Evolutionary conservation across 495 filamentous ascomycete genomes (phyloP).

Genomic region (Xylaria nigripes): DNA sequence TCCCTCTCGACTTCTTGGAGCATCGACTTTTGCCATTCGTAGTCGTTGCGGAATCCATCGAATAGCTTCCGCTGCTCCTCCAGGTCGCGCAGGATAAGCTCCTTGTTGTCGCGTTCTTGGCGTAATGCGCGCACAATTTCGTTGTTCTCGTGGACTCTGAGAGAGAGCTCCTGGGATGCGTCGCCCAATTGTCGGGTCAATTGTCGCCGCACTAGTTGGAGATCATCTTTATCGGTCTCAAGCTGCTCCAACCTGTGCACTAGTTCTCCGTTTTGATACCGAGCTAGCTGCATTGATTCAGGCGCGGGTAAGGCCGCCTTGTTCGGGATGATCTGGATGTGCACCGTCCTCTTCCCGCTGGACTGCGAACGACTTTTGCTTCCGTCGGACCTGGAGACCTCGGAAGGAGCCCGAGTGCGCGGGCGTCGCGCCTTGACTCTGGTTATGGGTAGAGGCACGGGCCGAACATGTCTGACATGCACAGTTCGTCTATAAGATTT

Average conservation of each 20-base stretch:
- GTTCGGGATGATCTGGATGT: constrained; percentile 25
- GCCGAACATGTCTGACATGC: constrained; percentile 28
- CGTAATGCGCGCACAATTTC: constrained; percentile 19
- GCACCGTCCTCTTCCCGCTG: constrained; percentile 26
- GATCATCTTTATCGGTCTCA: constrained; percentile 31
- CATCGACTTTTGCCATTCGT: constrained; percentile 29
- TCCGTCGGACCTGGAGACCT: constrained; percentile 20
- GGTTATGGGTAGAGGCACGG: constrained; percentile 11
- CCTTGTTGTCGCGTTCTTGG: constrained; percentile 23
- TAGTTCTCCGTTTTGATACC: constrained; percentile 19
- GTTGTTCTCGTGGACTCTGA: constrained; percentile 19
- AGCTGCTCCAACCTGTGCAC: constrained; percentile 34
- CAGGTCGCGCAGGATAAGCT: constrained; percentile 28
- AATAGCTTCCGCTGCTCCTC: constrained; percentile 34
- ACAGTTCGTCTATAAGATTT: constrained; percentile 20
- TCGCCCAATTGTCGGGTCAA: constrained; percentile 29
- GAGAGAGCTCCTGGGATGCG: constrained; percentile 20
- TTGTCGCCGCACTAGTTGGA: constrained; percentile 28
- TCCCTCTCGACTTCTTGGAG: constrained; percentile 36
- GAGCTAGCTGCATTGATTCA: constrained; percentile 21
- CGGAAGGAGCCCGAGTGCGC: constrained; percentile 21
- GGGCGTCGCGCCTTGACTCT: constrained; percentile 29
- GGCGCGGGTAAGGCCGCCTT: constrained; percentile 9
- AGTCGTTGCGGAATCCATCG: constrained; percentile 37
- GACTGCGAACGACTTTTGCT: constrained; percentile 5